These are phyloP conservation scores for Diaporthe citri DNA, from an alignment of 2,329 filamentous ascomycete species.

Conservation along the genomic window DNA sequence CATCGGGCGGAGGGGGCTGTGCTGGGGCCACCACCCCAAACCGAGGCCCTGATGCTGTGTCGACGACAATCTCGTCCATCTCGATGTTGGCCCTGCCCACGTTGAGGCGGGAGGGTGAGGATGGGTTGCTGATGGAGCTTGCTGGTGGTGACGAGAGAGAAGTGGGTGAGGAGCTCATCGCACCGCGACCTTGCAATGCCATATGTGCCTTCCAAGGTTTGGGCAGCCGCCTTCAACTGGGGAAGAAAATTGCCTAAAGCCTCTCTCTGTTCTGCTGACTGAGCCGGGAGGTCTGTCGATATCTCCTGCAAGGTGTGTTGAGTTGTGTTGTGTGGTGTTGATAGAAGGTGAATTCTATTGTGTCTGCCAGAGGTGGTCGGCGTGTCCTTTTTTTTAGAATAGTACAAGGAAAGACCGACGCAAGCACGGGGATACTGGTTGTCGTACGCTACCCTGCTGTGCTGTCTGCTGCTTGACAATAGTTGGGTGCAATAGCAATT, in stretches of 20 bases:
- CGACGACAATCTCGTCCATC: constrained; percentile 65
- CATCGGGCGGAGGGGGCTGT: constrained; percentile 52
- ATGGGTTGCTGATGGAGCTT: constrained; percentile 62
- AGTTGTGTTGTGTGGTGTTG: background rate
- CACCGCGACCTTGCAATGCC: constrained; percentile 40
- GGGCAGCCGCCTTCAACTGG: constrained; percentile 1
- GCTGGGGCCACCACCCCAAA: constrained; percentile 48
- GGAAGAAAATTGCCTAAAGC: background rate
- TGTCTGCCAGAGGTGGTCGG: background rate
- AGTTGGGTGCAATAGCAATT: background rate
- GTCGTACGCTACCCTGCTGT: background rate
- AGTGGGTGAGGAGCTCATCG: constrained; percentile 61
- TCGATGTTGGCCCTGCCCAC: constrained; percentile 52
- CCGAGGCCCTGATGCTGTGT: constrained; percentile 52
- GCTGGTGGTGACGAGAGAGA: constrained; percentile 66
- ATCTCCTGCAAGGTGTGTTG: background rate
- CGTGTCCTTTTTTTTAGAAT: background rate
- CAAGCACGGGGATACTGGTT: background rate
- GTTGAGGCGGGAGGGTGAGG: constrained; percentile 57
- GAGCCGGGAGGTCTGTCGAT: background rate
- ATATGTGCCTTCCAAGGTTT: constrained; percentile 15
- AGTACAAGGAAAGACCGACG: constrained; percentile 1
- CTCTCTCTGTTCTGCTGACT: background rate
- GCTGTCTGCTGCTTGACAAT: background rate
- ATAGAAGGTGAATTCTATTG: background rate